These are phyloP conservation scores for Erodium texanum DNA, from an alignment of 441 rosid genomes.

Conservation along the genomic window DNA sequence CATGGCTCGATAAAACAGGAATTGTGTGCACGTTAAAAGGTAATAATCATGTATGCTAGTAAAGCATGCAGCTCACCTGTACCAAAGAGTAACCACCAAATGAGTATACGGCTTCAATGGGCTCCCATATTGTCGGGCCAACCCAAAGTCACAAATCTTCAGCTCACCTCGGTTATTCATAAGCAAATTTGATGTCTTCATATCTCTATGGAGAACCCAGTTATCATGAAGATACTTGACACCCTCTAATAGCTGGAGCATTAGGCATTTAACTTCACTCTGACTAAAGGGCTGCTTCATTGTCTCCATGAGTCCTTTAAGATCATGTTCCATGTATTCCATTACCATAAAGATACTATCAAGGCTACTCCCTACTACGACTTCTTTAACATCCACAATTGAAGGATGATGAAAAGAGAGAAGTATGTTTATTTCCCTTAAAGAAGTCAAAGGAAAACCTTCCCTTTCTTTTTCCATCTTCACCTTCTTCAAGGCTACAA, in stretches of 20 bases:
- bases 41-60: not conserved
- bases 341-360: conserved; percentile 98
- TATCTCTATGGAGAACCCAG: conserved; percentile 98
- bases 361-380: conserved; percentile 90
- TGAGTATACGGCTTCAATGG: conserved; percentile 95
- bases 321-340: conserved; percentile 99
- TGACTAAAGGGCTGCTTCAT: conserved; percentile 98
- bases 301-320: conserved; percentile 91
- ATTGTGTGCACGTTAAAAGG: conserved; percentile 1
- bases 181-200: conserved; percentile 93
- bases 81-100: conserved; percentile 99
- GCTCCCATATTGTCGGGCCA: conserved; percentile 98
- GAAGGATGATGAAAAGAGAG: conserved; percentile 95
- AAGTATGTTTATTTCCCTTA: conserved; percentile 92
- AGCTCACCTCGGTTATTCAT: conserved; percentile 90
- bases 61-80: conserved; percentile 54
- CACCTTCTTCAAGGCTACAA: conserved; percentile 96
- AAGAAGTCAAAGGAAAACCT: conserved; percentile 92
- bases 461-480: conserved; percentile 99
- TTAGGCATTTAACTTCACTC: conserved; percentile 96
- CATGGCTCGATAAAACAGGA: not conserved
- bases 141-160: conserved; percentile 95
- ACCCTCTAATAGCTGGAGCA: conserved; percentile 94
- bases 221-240: conserved; percentile 95
- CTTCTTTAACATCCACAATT: conserved; percentile 97